Evolutionary conservation across 139 green algal species (phyloP), one percentile per base, ranked within the genome.

Genomic region (Picochlorum sp.): DNA sequence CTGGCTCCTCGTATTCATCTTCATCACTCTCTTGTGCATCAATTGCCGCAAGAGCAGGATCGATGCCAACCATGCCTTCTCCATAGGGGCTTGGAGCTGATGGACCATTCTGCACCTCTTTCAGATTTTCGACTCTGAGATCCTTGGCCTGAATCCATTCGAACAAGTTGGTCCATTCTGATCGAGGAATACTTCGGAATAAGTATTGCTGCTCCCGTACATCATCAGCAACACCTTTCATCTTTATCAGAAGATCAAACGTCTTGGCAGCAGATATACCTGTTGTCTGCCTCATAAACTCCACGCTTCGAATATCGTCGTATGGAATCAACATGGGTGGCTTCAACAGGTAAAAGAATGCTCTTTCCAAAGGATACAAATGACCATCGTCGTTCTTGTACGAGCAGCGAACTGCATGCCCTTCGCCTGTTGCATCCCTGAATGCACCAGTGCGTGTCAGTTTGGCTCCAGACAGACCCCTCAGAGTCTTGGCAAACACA

Each of bases 291-390:
- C 93, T 76, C 71, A 90, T 72, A 62, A 98, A 98, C 85, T 97
- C 92, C 9, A 97, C 78, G 45, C 66, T 81, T 38, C 89, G 78
- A 23, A 97, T 81, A 50, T 98, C 88, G 2, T 95, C 88, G 63
- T 88, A 83, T 49, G 77, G 62, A 15, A 98, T 80, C 44, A 96
- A 83, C 60, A 90, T 84, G n/a, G 92, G 89, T 31, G 93, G 93
- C 75, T 98, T 98, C 56, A 92, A 86, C 1, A 97, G 77, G 74
- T 95, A 98, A 80, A 98, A 97, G 88, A 98, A 97, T 41, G 84
- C 82, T 26, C 84, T 79, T 70, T 98, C 90, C 61, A 98, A 81
- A 9, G 93, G 93, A 78, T 95, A 98, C 56, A 98, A 72, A 71
- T 89, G 90, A 23, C 89, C 86, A 52, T 91, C 84, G 60, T 94